These are phyloP conservation scores for Fomitopsis serialis DNA, from an alignment of 768 basidiomycete genomes.

Conservation along the genomic window DNA sequence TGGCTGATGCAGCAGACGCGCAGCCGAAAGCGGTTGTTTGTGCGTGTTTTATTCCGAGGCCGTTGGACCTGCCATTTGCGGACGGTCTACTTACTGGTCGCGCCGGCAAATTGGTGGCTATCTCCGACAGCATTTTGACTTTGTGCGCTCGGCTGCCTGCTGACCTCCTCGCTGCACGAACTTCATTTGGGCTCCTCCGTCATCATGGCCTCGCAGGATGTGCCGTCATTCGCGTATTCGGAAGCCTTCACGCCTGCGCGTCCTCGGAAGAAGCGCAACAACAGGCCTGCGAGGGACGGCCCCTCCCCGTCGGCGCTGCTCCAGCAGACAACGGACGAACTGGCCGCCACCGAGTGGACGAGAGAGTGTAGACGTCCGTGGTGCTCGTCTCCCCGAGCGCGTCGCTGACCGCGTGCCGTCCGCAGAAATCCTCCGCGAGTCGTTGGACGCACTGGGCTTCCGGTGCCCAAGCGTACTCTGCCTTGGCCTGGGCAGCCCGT, in stretches of 20 bases:
- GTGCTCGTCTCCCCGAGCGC: slow-evolving; percentile 5
- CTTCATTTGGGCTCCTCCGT: not conserved
- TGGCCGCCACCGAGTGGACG: slow-evolving; percentile 49
- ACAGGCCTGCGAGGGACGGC: slow-evolving; percentile 26
- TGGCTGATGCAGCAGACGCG: too few species aligned
- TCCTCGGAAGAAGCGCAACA: slow-evolving; percentile 48
- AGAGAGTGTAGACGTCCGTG: slow-evolving; percentile 50
- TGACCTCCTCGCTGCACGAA: not conserved
- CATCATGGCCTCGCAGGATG: not conserved
- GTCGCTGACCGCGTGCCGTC: slow-evolving; percentile 7
- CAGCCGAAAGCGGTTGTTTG: not conserved
- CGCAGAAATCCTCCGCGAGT: slow-evolving; percentile 20
- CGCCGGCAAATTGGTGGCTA: not conserved
- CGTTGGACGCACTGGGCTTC: slow-evolving; percentile 7
- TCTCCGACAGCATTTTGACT: slow-evolving; percentile 1
- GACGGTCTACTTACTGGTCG: too few species aligned
- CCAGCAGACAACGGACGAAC: slow-evolving; percentile 38
- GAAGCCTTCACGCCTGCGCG: slow-evolving; percentile 47
- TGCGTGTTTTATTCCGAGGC: not conserved
- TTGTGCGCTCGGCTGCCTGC: not conserved
- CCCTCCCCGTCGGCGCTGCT: slow-evolving; percentile 34
- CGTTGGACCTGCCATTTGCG: not conserved
- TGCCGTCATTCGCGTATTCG: slow-evolving; percentile 35
- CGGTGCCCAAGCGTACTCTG: slow-evolving; percentile 43
- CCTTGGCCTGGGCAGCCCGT: slow-evolving; percentile 73